Evolutionary conservation across 1,284 basidiomycete species (phyloP), one percentile per base, ranked within the genome.

Genomic region (Tilletia setariae): DNA sequence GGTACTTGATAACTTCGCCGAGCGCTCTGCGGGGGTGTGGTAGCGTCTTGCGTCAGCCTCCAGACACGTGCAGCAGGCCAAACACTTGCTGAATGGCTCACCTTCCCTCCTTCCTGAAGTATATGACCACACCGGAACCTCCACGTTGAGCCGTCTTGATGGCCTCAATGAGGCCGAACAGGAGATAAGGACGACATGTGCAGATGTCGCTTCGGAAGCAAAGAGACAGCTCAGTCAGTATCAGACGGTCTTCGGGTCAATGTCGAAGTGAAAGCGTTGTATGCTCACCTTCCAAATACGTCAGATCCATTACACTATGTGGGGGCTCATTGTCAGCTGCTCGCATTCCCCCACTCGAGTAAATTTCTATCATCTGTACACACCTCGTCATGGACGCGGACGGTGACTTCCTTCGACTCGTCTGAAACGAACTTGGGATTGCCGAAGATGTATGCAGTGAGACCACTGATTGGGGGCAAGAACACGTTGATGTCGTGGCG

Each of bases 401-500:
- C 85, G 0, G 94, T 97, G 21, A 96, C 86, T 76, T 94, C 93
- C 78, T 94, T 77, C 25, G 67, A 71, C 7, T 73, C 72, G 66
- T 82, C 81, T 40, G 80, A 74, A 7, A 81, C 68, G 32, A 75
- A 76, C 49, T 73, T 68, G 3, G 75, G 72, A 56, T 73, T 67
- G 85, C 71, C 79, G 89, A 92, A 93, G 76, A 98, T 96, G 84
- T 98, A 98, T 9, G 93, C 92, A 0, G 94, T 95, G 76, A 94
- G 83, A 46, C 89, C 89, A 1, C 93, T 93, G 72, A 98, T 97
- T 0, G 94, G 95, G 0, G 95, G 94, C 0, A 97, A 86, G 87
- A 97, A 97, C 28, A 94, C 87, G 82, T 95, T 94, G 85, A 98
- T 90, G 81, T 96, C 93, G 0, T 92, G 93, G 16, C 94, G 89